Evolutionary conservation across 352 stramenopile genomes (phyloP).

Genomic region (Pythium scleroteichum): DNA sequence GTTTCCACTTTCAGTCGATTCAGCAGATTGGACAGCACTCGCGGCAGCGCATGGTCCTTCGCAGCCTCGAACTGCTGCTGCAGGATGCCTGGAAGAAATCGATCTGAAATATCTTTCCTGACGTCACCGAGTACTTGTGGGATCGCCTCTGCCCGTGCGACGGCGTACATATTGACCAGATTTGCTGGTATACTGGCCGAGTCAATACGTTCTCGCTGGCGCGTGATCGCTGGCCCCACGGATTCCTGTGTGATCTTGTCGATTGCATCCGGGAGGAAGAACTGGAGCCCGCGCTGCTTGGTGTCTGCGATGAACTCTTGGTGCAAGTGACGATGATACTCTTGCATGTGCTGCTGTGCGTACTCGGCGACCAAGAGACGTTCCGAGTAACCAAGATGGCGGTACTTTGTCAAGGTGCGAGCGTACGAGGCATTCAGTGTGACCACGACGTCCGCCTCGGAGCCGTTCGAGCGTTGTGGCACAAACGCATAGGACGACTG

Average conservation of each 20-base stretch:
- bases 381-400: slow-evolving; percentile 46
- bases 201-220: slow-evolving; percentile 45
- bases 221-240: slow-evolving; percentile 39
- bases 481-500: slow-evolving; percentile 46
- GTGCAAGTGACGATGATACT: slow-evolving; percentile 44
- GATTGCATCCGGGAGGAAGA: slow-evolving; percentile 45
- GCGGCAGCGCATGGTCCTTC: slow-evolving; percentile 41
- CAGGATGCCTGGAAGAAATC: slow-evolving; percentile 48
- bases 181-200: slow-evolving; percentile 45
- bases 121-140: slow-evolving; percentile 62
- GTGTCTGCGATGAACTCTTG: slow-evolving; percentile 56
- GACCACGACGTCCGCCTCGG: slow-evolving; percentile 50
- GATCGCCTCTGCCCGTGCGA: slow-evolving; percentile 56
- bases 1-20: slow-evolving; percentile 52
- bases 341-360: slow-evolving; percentile 46
- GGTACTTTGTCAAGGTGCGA: slow-evolving; percentile 49
- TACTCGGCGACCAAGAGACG: slow-evolving; percentile 61
- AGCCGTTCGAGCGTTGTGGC: slow-evolving; percentile 58
- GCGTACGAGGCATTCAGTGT: slow-evolving; percentile 66
- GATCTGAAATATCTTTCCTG: slow-evolving; percentile 61
- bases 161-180: slow-evolving; percentile 49
- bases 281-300: slow-evolving; percentile 52
- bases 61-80: slow-evolving; percentile 28
- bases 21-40: slow-evolving; percentile 55
- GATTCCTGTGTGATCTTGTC: slow-evolving; percentile 35